These are phyloP conservation scores for Gossypium davidsonii DNA, from an alignment of 441 rosid species.

Conservation along the genomic window DNA sequence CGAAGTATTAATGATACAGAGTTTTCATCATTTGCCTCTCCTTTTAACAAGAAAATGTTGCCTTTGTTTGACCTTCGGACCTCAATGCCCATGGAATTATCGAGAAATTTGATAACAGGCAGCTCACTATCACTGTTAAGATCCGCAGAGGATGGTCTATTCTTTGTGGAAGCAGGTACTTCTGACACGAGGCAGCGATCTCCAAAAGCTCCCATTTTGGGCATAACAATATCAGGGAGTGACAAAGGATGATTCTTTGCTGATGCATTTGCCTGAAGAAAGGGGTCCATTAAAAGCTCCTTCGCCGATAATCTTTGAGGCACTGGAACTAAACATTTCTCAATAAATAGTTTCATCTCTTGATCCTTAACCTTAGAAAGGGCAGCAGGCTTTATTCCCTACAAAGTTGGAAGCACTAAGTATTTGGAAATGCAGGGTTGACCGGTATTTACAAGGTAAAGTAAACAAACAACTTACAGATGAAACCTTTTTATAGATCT, in stretches of 20 bases:
- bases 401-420: constrained; percentile 10
- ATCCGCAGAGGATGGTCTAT: constrained; percentile 34
- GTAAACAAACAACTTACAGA: constrained; percentile 29
- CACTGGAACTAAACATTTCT: constrained; percentile 59
- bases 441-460: constrained; percentile 1
- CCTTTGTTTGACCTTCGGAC: constrained; percentile 48
- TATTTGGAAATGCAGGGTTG: neutral
- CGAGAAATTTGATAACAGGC: constrained; percentile 38
- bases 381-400: constrained; percentile 72
- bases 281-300: constrained; percentile 52
- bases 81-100: constrained; percentile 39
- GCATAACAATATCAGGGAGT: constrained; percentile 59
- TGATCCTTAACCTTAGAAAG: constrained; percentile 51
- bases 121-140: constrained; percentile 42
- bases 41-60: constrained; percentile 49
- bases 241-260: constrained; percentile 39
- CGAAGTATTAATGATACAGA: constrained; percentile 60
- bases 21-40: constrained; percentile 54
- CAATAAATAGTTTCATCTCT: constrained; percentile 51
- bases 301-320: constrained; percentile 54
- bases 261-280: constrained; percentile 49
- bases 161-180: constrained; percentile 42
- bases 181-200: constrained; percentile 70
- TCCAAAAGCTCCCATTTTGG: constrained; percentile 59
- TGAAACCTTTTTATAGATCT: constrained; percentile 65